phyloP scores from a whole-genome alignment of 176 grass and related monocot species.

The Hordeum marinum region DNA sequence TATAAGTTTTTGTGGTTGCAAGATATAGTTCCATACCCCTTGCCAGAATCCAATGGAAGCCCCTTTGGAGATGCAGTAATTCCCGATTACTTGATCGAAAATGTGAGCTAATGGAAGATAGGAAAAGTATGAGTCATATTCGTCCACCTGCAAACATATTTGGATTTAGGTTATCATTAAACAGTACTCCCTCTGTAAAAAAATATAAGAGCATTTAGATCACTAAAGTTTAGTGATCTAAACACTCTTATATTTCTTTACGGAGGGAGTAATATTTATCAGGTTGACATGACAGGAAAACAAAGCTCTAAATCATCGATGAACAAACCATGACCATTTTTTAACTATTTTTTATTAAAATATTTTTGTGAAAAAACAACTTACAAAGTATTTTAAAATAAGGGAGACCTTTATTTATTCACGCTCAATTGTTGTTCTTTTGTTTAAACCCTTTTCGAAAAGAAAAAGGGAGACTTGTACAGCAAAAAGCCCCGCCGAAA shows the following conservation, averaged over 20 bases:
- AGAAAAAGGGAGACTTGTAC: not conserved
- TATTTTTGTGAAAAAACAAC: not conserved
- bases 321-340: not conserved
- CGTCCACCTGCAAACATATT: conserved; percentile 44
- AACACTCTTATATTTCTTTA: no score
- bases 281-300: not conserved
- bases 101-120: conserved; percentile 97
- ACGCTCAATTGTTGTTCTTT: no score
- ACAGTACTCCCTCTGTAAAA: no score
- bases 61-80: conserved; percentile 94
- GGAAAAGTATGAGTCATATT: conserved; percentile 96
- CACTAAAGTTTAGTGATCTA: no score
- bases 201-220: no score
- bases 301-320: not conserved
- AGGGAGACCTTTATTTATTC: no score
- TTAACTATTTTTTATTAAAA: not conserved
- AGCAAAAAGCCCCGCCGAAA: not conserved
- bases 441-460: not conserved
- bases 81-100: conserved; percentile 96
- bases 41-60: conserved; percentile 98
- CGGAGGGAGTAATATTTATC: not conserved
- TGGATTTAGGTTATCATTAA: not conserved
- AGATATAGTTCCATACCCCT: conserved; percentile 49
- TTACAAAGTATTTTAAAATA: no score
- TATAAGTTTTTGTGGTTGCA: not conserved